Evolutionary conservation across 192 early-diverging fungal species (phyloP), one percentile per base, ranked within the genome.

Genomic region (Linnemannia exigua): DNA sequence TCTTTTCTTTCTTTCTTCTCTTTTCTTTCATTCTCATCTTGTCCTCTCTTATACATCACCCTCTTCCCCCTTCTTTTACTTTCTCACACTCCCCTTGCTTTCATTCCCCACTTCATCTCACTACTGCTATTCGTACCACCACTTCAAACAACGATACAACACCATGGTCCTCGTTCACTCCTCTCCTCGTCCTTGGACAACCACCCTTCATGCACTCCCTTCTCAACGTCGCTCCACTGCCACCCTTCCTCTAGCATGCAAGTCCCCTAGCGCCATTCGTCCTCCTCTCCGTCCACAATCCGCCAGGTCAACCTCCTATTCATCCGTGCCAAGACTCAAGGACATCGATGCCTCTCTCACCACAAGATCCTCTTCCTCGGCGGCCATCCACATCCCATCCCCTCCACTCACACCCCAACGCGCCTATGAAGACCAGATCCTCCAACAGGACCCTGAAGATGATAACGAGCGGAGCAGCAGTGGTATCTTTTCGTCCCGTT

Each of bases 341-440:
- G 58, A 22, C 14, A 69, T 52, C 36, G 52, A 50, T 28, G 19
- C 19, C 11, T 33, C 68, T 16, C 16, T 19, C n/a, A 28, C 41
- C 0, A 19, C 61, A 16, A 70, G 37, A 22, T 19, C 31, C 16
- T 20, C 79, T 7, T 54, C 77, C 5, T 54, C 84, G 3, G 14
- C 48, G 44, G 69, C 78, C 46, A 67, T 80, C 52, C 36, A 70
- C 22, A 86, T 80, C 68, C 84, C 84, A 17, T 86, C 78, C 9
- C 84, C 84, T 3, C 78, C 84, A 11, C 37, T 70, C 17, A 80
- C 84, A 14, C 84, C 84, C 4, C 48, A 74, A 44, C 8, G 19
- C 0, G 36, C 3, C 15, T n/a, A 52, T 6, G 41, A 54, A 11
- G 44, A 44, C 5, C 33, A 63, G 1, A 31, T 25, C 25, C 31